phyloP scores from a whole-genome alignment of 208 protist genomes.

The Trichomonas vaginalis region DNA sequence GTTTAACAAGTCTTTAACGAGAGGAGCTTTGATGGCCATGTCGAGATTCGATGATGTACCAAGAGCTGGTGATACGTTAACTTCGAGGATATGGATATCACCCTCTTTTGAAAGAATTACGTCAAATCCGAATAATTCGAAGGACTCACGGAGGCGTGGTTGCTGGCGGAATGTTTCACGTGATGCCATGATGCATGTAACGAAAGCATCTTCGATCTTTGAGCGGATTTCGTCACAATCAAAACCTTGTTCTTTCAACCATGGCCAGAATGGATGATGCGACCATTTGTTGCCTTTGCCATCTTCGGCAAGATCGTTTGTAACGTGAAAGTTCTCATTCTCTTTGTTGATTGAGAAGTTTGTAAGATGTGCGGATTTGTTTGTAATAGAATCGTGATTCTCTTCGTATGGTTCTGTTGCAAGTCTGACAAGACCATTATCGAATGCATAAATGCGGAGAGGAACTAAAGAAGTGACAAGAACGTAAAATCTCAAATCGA shows the following conservation, averaged over 20 bases:
- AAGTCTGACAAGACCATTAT: constrained; percentile 19
- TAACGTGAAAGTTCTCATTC: not conserved
- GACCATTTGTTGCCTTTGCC: constrained; percentile 11
- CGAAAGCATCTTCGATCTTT: not conserved
- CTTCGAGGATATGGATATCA: constrained; percentile 28
- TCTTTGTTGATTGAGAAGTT: constrained; percentile 18
- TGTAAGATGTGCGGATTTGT: not conserved
- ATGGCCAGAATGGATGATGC: not conserved
- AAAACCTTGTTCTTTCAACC: not conserved
- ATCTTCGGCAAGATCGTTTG: not conserved
- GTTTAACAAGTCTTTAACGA: constrained; percentile 24
- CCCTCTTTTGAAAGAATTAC: constrained; percentile 30
- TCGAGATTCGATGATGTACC: constrained; percentile 27
- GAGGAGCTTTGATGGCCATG: constrained; percentile 21
- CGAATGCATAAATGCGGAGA: constrained; percentile 1
- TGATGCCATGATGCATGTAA: not conserved
- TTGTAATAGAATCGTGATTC: not conserved
- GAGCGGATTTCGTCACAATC: not conserved
- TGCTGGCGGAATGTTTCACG: not conserved
- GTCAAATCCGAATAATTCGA: constrained; percentile 34
- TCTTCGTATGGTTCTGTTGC: constrained; percentile 22
- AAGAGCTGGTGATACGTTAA: constrained; percentile 33
- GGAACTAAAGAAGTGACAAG: constrained; percentile 9
- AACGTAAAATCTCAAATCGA: constrained; percentile 34
- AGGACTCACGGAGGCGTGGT: not conserved